Base-by-base conservation (phyloP, 2,329 filamentous ascomycete species). In the Hypoxylon sp. region DNA sequence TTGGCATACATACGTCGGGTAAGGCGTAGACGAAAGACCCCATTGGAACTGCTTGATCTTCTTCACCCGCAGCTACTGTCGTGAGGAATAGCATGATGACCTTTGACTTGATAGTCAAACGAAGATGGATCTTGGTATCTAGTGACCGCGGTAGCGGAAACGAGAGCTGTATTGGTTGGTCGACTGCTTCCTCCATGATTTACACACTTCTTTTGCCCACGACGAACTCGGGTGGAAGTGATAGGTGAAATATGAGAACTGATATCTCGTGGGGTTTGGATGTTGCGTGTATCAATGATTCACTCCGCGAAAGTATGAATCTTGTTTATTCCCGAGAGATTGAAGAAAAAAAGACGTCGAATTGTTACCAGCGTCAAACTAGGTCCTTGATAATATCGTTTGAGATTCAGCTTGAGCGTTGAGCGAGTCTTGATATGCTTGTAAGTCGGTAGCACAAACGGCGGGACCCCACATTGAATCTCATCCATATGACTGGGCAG, bases 1-100 rank as follows among this genome's bases (percentile, higher is more conserved):
- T 45, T 45, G 19, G 60, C 25, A 25, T 13, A 78, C 82, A 74
- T 82, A 97, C 96, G 81, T 97, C 92, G 14, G 96, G 95, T 78
- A 99, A 88, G 2, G 94, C 93, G 78, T 97, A 98, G 49, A 98
- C 93, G 76, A 98, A 95, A 53, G 93, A 97, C 2, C 96, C 95
- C 80, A 98, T 86, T 53, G 86, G 82, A 43, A 86, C 82, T 6
- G 84, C 77, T 7, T 80, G 76, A 11, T 81, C 81, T n/a, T 80
- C 77, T 45, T 88, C 85, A 57, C 87, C 87, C 60, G 82, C 82
- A 25, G 84, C 77, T 2, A 85, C 83, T 0, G 89, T 90, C 0
- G 88, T 88, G 49, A 91, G 80, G 74, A 89, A 88, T n/a, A 91
- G 77, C 59, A 89, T 78, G 60, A 90, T 79, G 30, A 84, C 86